Percentiles rank a stretch among this genome's conserved stretches.
phyloP scores from a whole-genome alignment of 164 flowering plant genomes.

The Litsea cubeba region DNA sequence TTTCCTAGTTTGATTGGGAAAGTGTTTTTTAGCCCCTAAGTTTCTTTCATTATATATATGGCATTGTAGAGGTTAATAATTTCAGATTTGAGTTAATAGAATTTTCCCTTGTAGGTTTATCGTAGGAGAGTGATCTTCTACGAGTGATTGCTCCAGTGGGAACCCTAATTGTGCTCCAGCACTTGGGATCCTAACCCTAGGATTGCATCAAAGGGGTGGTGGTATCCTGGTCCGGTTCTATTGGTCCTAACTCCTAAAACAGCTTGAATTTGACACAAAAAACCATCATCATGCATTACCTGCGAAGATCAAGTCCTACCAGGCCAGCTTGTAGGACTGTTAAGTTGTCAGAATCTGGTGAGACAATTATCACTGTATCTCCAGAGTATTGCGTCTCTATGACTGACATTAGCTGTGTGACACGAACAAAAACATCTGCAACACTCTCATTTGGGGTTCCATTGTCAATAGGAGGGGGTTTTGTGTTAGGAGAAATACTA shows the following conservation, averaged over 20 bases:
- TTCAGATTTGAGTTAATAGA: no score
- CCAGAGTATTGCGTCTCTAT: slow-evolving; percentile 90
- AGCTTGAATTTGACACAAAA: background rate
- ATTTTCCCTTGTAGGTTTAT: no score
- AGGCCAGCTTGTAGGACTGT: slow-evolving; percentile 84
- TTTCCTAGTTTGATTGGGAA: no score
- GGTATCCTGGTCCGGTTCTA: background rate
- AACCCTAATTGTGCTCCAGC: no score
- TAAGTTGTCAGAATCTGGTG: slow-evolving; percentile 97
- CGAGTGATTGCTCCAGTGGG: no score
- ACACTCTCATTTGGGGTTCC: slow-evolving; percentile 97
- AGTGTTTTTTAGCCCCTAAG: no score
- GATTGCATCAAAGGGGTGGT: background rate
- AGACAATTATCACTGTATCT: slow-evolving; percentile 74
- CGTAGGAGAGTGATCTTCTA: no score
- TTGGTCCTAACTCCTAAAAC: background rate
- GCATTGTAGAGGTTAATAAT: no score
- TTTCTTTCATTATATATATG: no score
- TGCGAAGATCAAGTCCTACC: slow-evolving; percentile 83
- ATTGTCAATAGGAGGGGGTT: slow-evolving; percentile 79
- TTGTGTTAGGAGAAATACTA: slow-evolving; percentile 55
- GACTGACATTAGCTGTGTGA: slow-evolving; percentile 93
- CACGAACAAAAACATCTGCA: slow-evolving; percentile 86
- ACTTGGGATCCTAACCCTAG: no score
- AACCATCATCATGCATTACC: slow-evolving; percentile 31